Percentiles rank a stretch among this genome's conserved stretches.
Evolutionary conservation across 257 asterid genomes (phyloP).

Genomic region (Scutellaria minor): DNA sequence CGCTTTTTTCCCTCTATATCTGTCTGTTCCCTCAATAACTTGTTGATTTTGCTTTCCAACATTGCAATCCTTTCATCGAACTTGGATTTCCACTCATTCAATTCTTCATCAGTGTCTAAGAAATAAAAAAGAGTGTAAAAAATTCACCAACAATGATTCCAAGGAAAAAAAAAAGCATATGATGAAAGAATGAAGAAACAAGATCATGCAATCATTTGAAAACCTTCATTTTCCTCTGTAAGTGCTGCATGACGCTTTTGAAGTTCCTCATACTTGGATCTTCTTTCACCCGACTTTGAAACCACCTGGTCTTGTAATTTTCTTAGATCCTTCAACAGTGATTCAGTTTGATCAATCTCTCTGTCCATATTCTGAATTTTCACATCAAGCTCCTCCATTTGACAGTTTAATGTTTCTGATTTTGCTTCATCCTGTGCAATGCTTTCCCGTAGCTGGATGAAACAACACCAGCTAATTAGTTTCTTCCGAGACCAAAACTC

Average conservation of each 20-base stretch:
- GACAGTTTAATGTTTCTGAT: conserved; percentile 63
- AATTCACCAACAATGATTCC: conserved; percentile 17
- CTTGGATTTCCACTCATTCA: conserved; percentile 89
- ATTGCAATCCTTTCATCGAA: conserved; percentile 76
- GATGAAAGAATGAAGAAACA: conserved; percentile 22
- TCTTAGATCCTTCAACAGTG: conserved; percentile 65
- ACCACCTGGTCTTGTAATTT: conserved; percentile 68
- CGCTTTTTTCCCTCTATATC: conserved; percentile 62
- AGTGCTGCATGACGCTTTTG: conserved; percentile 71
- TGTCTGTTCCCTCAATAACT: conserved; percentile 70
- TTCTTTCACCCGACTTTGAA: conserved; percentile 85
- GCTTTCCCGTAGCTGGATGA: conserved; percentile 78
- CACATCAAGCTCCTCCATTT: conserved; percentile 74
- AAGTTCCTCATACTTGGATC: conserved; percentile 71
- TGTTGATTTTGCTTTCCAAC: conserved; percentile 57
- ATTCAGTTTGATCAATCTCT: conserved; percentile 75
- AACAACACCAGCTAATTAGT: conserved; percentile 35
- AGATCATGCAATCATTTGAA: conserved; percentile 14
- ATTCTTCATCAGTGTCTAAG: conserved; percentile 92
- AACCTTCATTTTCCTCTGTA: conserved; percentile 81
- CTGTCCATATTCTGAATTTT: conserved; percentile 65
- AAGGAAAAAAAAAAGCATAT: conserved; percentile 20
- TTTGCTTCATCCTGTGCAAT: conserved; percentile 82
- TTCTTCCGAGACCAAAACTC: conserved; percentile 21
- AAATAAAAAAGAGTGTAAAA: neutral